Base-by-base conservation (phyloP, 306 rosid species). In the Benincasa hispida region DNA sequence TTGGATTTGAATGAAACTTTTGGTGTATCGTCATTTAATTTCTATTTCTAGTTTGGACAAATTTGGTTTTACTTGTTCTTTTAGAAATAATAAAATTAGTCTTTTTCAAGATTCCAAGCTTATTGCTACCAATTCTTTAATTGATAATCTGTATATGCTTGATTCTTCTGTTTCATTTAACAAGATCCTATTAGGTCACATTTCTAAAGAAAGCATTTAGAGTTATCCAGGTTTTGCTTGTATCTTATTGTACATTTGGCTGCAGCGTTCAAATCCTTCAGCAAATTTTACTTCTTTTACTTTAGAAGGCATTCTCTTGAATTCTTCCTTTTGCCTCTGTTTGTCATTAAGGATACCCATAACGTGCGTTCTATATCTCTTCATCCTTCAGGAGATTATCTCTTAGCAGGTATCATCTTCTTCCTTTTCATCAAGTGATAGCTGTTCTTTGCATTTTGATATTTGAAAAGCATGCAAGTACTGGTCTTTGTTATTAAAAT, bases 361-460 rank as follows among this genome's bases (percentile, higher is more conserved):
- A 93, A 93, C 76, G 98, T 93, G 81, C 94, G 96, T 21, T 93
- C 96, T 21, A 90, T 93, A 58, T 86, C 92, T 30, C 88, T 91
- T 83, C 98, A 93, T 84, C 96, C 98, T 37, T 91, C 98, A 17
- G 98, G 98, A 59, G 96, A 93, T 78, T 91, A 89, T 88, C 85
- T 93, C 73, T 79, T 91, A 79, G 97, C 97, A 53, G 98, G 98
- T 91, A 85, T 79, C 78, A 11, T 32, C 22, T 66, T 58, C 60
- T 42, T 69, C 60, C 4, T 17, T 60, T 47, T 11, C 39, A n/a
- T 10, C 21, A 66, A 35, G 18, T 21, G 51, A 66, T 37, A n/a
- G 8, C 24, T 37, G 30, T n/a, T 35, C 12, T 30, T 30, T 17
- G 47, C 47, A 32, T 63, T 63, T 21, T 61, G 15, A 30, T 61